phyloP scores from a whole-genome alignment of 192 early-diverging fungal genomes.

The Gonapodya sp. region DNA sequence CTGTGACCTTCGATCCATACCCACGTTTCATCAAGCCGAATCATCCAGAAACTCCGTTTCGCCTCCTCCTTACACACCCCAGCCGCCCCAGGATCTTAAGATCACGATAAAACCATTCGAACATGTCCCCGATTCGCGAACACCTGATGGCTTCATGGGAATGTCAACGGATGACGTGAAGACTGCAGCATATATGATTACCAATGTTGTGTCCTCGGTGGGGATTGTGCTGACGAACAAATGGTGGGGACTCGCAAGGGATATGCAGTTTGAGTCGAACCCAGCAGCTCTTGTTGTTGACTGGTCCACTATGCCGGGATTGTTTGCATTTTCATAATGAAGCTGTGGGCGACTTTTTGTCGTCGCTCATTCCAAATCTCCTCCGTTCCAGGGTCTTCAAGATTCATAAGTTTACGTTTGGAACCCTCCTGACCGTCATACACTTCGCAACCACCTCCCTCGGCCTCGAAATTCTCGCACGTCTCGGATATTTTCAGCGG shows the following conservation, averaged over 20 bases:
- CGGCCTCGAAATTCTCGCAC: constrained; percentile 13
- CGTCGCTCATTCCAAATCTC: too few species aligned
- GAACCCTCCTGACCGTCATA: constrained; percentile 14
- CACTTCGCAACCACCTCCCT: constrained; percentile 13
- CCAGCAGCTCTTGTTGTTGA: not conserved
- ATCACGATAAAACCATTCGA: constrained; percentile 7
- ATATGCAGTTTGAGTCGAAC: too few species aligned
- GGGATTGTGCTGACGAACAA: constrained; percentile 14
- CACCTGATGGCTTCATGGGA: not conserved
- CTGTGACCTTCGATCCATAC: too few species aligned
- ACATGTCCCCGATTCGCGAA: not conserved
- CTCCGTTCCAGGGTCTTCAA: not conserved
- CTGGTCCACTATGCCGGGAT: not conserved
- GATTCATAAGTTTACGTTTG: constrained; percentile 5
- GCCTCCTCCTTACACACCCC: not conserved
- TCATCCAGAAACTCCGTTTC: not conserved
- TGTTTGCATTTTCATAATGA: too few species aligned
- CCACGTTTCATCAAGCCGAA: too few species aligned
- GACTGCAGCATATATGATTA: not conserved
- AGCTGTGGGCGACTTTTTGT: too few species aligned
- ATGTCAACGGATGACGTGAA: not conserved
- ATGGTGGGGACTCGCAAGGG: too few species aligned
- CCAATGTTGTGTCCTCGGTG: constrained; percentile 15
- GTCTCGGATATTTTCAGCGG: not conserved
- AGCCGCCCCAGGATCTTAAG: not conserved